These are phyloP conservation scores for Bryoerythrophyllum caledonicum DNA, from an alignment of 225 moss, liverwort and hornwort species.

Conservation along the genomic window DNA sequence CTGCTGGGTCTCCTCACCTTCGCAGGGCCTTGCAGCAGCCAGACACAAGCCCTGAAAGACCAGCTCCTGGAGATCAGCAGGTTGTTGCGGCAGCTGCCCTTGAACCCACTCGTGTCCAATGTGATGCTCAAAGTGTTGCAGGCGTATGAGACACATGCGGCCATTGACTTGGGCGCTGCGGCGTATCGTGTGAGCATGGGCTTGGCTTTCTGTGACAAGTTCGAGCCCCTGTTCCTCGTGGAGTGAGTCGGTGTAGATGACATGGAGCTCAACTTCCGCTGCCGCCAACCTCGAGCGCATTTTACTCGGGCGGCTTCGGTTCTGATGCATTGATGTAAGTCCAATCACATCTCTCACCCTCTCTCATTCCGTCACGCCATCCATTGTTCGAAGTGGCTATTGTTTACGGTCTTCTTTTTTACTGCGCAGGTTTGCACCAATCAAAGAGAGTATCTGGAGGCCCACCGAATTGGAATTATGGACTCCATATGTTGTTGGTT, in stretches of 20 bases:
- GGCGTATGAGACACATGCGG: constrained; percentile 62
- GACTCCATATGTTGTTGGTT: too few relatives aligned
- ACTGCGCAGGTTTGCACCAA: constrained; percentile 16
- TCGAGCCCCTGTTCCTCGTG: constrained; percentile 86
- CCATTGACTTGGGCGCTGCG: constrained; percentile 51
- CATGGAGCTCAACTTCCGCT: constrained; percentile 9
- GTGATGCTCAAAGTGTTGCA: constrained; percentile 62
- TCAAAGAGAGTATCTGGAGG: constrained; percentile 15
- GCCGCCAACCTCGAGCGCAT: constrained; percentile 21
- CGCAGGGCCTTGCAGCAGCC: constrained; percentile 47
- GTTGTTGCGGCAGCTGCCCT: constrained; percentile 64
- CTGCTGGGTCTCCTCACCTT: constrained; percentile 81
- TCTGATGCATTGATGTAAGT: constrained; percentile 30
- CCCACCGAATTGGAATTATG: neutral
- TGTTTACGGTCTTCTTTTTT: neutral
- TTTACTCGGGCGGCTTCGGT: constrained; percentile 3
- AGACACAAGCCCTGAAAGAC: constrained; percentile 38
- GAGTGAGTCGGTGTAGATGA: constrained; percentile 30
- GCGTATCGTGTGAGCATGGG: constrained; percentile 54
- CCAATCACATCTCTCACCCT: neutral
- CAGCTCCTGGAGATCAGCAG: constrained; percentile 58
- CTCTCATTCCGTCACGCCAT: neutral
- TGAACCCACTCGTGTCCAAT: constrained; percentile 93
- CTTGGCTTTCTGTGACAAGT: constrained; percentile 60
- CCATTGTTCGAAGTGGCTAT: neutral